Evolutionary conservation across 495 filamentous ascomycete species (phyloP).

Genomic region (Apiosordaria backusii): DNA sequence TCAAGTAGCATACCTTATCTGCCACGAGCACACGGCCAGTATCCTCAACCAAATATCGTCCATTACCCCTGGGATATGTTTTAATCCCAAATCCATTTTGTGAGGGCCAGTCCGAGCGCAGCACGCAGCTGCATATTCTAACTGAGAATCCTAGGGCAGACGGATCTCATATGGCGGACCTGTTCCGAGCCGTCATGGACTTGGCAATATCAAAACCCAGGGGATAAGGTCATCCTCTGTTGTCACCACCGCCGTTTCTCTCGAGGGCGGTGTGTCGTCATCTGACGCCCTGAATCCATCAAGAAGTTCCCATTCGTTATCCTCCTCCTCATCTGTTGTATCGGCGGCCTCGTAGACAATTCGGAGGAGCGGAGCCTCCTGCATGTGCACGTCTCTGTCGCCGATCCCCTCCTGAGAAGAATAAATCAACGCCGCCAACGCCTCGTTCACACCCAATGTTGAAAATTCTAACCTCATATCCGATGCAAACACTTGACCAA

Average conservation of each 20-base stretch:
- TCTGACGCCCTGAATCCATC: slow-evolving; percentile 4
- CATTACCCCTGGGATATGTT: not conserved
- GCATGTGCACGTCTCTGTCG: not conserved
- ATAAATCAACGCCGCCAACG: slow-evolving; percentile 27
- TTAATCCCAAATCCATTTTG: slow-evolving; percentile 15
- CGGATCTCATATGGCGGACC: slow-evolving; percentile 39
- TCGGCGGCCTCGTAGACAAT: slow-evolving; percentile 16
- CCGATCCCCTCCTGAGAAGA: not conserved
- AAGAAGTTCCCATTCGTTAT: slow-evolving; percentile 21
- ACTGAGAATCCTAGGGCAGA: slow-evolving; percentile 35
- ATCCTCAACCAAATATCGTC: not conserved
- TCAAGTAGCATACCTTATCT: slow-evolving; percentile 16
- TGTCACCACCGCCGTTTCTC: slow-evolving; percentile 4
- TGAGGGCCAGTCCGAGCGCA: slow-evolving; percentile 39
- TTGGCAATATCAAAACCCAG: slow-evolving; percentile 37
- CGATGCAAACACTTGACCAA: slow-evolving; percentile 14
- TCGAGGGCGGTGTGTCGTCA: not conserved
- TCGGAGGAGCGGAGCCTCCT: slow-evolving; percentile 4
- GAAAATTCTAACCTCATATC: slow-evolving; percentile 33
- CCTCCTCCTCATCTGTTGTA: slow-evolving; percentile 5
- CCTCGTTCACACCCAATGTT: slow-evolving; percentile 29
- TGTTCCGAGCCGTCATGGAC: slow-evolving; percentile 47
- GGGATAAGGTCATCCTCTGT: slow-evolving; percentile 21
- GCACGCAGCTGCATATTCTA: slow-evolving; percentile 19
- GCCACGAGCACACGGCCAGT: slow-evolving; percentile 26